A percentile compares a stretch with the other conserved stretches of the same genome.
Evolutionary conservation across 2,329 filamentous ascomycete species (phyloP).

Genomic region (Acrodontium crateriforme): DNA sequence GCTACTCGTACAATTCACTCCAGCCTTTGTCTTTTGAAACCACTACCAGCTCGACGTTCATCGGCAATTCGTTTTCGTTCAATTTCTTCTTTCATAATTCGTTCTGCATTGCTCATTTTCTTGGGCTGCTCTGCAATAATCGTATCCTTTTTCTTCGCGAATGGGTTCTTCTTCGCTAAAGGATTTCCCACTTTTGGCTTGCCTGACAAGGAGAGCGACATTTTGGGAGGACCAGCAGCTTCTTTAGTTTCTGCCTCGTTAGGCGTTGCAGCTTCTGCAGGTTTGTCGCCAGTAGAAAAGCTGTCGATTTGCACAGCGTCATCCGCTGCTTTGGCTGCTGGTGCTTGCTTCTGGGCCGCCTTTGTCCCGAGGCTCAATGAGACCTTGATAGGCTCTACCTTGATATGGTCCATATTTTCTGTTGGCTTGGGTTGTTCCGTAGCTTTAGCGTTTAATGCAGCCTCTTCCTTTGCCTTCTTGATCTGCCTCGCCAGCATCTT

Average conservation of each 20-base stretch:
- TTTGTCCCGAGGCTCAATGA: slow-evolving; percentile 21
- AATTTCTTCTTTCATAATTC: slow-evolving; percentile 61
- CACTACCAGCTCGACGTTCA: slow-evolving; percentile 15
- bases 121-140: slow-evolving; percentile 47
- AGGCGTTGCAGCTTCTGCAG: slow-evolving; percentile 3
- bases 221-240: slow-evolving; percentile 19
- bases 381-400: slow-evolving; percentile 22
- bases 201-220: slow-evolving; percentile 53
- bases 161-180: slow-evolving; percentile 61
- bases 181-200: slow-evolving; percentile 57
- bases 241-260: slow-evolving; percentile 7
- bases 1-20: no score
- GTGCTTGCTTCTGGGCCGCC: slow-evolving; percentile 8
- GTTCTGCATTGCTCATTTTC: slow-evolving; percentile 78
- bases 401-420: slow-evolving; percentile 33
- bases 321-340: slow-evolving; percentile 8
- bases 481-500: slow-evolving; percentile 74
- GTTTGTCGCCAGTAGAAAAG: slow-evolving; percentile 15
- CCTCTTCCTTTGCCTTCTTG: slow-evolving; percentile 51
- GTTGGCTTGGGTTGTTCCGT: slow-evolving; percentile 16
- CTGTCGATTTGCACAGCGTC: slow-evolving; percentile 16
- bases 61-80: slow-evolving; percentile 25
- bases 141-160: slow-evolving; percentile 50
- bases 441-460: slow-evolving; percentile 23
- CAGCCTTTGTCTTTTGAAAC: slow-evolving; percentile 14